A percentile compares a stretch with the other conserved stretches of the same genome.
Evolutionary conservation across 345 rosid species (phyloP).

Genomic region (Mangifera indica): DNA sequence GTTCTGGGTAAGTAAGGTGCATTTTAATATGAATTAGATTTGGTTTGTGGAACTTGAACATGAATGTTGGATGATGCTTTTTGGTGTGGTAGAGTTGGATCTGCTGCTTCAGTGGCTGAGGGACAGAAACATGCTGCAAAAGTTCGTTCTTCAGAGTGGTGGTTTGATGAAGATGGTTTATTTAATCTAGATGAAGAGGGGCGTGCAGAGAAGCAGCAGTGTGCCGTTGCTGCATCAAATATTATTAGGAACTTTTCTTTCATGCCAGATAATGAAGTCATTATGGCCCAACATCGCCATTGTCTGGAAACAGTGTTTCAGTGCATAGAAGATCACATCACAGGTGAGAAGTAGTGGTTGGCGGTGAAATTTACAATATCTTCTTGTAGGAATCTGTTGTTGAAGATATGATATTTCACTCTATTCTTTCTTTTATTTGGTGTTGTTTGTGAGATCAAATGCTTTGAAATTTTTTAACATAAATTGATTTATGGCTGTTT

Average conservation of each 20-base stretch:
- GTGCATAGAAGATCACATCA: conserved; percentile 72
- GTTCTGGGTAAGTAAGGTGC: conserved; percentile 45
- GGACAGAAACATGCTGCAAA: conserved; percentile 48
- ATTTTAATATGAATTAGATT: not conserved
- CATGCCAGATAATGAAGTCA: conserved; percentile 95
- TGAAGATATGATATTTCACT: not conserved
- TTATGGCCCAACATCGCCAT: conserved; percentile 95
- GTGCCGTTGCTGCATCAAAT: conserved; percentile 91
- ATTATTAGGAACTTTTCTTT: conserved; percentile 91
- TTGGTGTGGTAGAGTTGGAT: conserved; percentile 38
- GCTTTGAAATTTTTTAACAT: not conserved
- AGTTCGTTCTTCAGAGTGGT: conserved; percentile 67
- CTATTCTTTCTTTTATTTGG: not conserved
- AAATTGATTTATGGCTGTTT: not conserved
- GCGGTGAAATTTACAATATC: not conserved
- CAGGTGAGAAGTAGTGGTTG: conserved; percentile 45
- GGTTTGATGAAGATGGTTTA: conserved; percentile 87
- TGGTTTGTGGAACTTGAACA: conserved; percentile 10
- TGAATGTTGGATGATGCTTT: conserved; percentile 19
- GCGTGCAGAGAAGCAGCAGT: conserved; percentile 84
- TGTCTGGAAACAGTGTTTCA: conserved; percentile 97
- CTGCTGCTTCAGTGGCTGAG: conserved; percentile 43
- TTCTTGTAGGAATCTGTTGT: not conserved
- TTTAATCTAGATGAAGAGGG: conserved; percentile 94
- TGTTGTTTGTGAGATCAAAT: not conserved